Evolutionary conservation across 768 basidiomycete species (phyloP).

Genomic region (Trichaptum fuscoviolaceum): DNA sequence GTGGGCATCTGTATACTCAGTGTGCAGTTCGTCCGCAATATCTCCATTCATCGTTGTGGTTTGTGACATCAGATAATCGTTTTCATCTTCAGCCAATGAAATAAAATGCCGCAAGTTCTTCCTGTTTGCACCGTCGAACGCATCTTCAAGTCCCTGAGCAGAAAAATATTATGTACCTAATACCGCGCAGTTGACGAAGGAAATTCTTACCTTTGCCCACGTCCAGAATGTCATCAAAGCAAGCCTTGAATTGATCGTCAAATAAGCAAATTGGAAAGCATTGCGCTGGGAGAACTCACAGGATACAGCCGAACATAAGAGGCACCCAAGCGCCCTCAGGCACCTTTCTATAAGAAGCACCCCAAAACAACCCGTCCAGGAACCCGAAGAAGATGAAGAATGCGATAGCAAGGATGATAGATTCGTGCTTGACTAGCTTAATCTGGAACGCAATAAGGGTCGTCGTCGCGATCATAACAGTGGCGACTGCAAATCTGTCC

Average conservation of each 20-base stretch:
- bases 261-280: neutral
- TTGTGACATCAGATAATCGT: conserved; percentile 12
- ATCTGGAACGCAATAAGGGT: conserved; percentile 54
- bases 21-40: neutral
- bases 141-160: conserved; percentile 47
- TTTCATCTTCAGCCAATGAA: conserved; percentile 16
- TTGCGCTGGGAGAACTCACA: conserved; percentile 28
- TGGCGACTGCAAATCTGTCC: conserved; percentile 58
- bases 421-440: conserved; percentile 46
- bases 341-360: conserved; percentile 54
- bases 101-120: conserved; percentile 53
- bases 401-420: conserved; percentile 34
- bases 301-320: conserved; percentile 46
- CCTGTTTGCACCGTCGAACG: conserved; percentile 52
- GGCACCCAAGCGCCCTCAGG: conserved; percentile 67
- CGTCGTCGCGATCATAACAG: conserved; percentile 61
- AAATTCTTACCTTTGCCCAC: conserved; percentile 46
- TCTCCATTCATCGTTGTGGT: conserved; percentile 15
- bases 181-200: neutral
- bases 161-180: neutral
- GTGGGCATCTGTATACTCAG: conserved; percentile 2
- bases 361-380: conserved; percentile 68
- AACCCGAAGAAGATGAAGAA: conserved; percentile 58
- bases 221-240: conserved; percentile 57
- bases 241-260: conserved; percentile 22